Conservation (phyloP, 352 stramenopile species). For the Globisporangium middletonii region DNA sequence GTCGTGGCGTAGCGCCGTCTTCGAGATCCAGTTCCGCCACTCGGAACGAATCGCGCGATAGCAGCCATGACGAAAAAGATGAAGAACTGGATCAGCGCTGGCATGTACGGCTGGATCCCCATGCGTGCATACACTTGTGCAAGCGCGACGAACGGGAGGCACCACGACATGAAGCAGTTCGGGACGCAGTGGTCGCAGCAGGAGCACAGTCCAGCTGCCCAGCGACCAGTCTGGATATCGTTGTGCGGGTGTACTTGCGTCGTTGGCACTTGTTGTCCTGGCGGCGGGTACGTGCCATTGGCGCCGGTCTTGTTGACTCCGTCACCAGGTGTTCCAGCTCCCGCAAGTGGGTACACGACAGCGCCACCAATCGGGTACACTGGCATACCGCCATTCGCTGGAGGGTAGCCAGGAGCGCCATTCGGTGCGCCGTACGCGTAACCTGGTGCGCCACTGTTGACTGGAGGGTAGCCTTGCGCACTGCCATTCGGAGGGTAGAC, state of each 20-base stretch:
- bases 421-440: background rate
- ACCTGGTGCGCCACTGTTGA: background rate
- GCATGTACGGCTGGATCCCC: constrained; percentile 1
- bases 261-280: no score
- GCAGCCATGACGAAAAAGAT: background rate
- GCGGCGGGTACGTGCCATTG: background rate
- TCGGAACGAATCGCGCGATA: background rate
- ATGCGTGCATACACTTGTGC: constrained; percentile 20
- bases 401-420: background rate
- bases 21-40: no score
- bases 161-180: constrained; percentile 21
- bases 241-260: background rate
- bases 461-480: background rate
- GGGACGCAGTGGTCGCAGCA: constrained; percentile 21
- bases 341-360: background rate
- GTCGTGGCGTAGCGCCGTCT: no score
- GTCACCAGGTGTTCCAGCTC: background rate
- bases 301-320: no score
- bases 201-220: constrained; percentile 15
- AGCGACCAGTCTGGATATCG: constrained; percentile 7
- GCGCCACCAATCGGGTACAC: background rate
- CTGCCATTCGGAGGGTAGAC: background rate
- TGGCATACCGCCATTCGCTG: no score
- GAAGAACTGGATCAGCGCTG: constrained; percentile 10
- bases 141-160: constrained; percentile 21